Base-by-base conservation (phyloP, 768 basidiomycete genomes). In the Leccinellum luteum region DNA sequence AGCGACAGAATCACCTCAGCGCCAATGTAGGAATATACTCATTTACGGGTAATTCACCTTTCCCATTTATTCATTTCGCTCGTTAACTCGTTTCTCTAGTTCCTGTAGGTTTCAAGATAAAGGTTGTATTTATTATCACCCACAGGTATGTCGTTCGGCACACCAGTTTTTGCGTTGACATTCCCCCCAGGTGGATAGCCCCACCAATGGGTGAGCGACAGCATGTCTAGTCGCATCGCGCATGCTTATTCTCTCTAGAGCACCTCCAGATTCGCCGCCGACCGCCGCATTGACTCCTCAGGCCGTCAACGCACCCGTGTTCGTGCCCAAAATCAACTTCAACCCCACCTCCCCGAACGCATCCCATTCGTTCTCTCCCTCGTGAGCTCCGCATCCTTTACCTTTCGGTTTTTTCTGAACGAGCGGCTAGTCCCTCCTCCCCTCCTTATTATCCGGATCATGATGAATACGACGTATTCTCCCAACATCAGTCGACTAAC, bases 11-110 rank as follows among this genome's bases (percentile, higher is more conserved):
- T 78, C 83, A 48, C 79, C 82, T 14, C 85, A 87, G 70, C 83
- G 88, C 53, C 89, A 94, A 66, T 97, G 94, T 75, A 85, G 90
- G 68, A 96, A 97, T 77, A 85, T 94, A 52, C 77, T 90, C 71
- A 94, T 96, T 61, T 90, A 94, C 69, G 94, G 94, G 93, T 94
- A 75, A 62, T 17, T 72, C 3, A 62, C 35, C 5, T 10, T 15
- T 49, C 10, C 32, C 43, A n/a, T 17, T 1, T 34, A 6, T 21
- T 7, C 31, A 7, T 4, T 59, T 28, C 43, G 14, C 14, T 19
- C 30, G 28, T 34, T 64, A 15, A 60, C 51, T n/a, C 17, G 0
- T 50, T 19, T 19, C 27, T 38, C 8, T 56, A 94, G 92, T 43
- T 86, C 80, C 56, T 95, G 93, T 77, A 88, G 89, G 76, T 92